phyloP scores from a whole-genome alignment of 768 basidiomycete species.

The Amanita brunnescens region DNA sequence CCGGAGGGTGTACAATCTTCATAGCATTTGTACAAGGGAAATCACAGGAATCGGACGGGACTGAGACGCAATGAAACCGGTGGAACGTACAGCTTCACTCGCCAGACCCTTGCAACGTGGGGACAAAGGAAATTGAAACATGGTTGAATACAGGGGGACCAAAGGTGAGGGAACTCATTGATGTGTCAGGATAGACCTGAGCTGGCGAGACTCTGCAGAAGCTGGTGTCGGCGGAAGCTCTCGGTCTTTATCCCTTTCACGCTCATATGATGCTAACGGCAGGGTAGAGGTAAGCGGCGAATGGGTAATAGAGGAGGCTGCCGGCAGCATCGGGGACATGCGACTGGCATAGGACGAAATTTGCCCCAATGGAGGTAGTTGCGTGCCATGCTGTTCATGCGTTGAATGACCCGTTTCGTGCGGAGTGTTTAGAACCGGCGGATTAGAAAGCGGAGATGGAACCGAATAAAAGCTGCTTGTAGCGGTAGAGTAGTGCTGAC shows the following conservation, averaged over 20 bases:
- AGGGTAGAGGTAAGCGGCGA: conserved; percentile 30
- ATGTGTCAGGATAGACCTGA: conserved; percentile 28
- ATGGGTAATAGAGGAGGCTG: conserved; percentile 29
- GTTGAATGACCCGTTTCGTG: conserved; percentile 16
- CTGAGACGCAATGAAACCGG: background rate
- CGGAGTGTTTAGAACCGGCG: conserved; percentile 25
- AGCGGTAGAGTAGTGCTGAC: conserved; percentile 25
- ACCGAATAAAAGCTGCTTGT: conserved; percentile 35
- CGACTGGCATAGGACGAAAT: conserved; percentile 26
- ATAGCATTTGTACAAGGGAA: conserved; percentile 2
- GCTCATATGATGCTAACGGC: conserved; percentile 42
- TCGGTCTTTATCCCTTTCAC: conserved; percentile 45
- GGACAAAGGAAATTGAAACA: background rate
- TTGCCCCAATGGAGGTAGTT: conserved; percentile 28
- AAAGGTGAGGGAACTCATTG: conserved; percentile 18
- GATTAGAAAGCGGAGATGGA: conserved; percentile 44
- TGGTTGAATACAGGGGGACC: background rate
- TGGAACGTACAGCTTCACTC: background rate
- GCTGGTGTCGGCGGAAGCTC: conserved; percentile 37
- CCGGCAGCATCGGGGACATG: conserved; percentile 30
- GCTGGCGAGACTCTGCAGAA: conserved; percentile 31
- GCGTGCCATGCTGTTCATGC: conserved; percentile 20
- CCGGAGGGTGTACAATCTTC: background rate
- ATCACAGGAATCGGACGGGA: background rate
- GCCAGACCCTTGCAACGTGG: conserved; percentile 1